phyloP scores from a whole-genome alignment of 73 alveolate genomes.

The Stentor coeruleus region DNA sequence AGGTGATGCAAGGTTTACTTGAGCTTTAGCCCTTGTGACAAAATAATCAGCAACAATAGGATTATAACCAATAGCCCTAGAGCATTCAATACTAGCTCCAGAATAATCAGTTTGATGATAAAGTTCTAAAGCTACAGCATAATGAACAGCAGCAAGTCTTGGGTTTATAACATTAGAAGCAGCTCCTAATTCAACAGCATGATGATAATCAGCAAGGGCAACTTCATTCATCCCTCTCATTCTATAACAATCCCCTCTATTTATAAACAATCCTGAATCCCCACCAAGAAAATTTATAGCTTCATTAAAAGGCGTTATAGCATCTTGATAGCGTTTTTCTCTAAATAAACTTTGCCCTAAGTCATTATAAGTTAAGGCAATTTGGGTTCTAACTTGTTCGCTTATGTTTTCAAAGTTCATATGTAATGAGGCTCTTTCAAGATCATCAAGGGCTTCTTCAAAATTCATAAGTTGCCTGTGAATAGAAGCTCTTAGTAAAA shows the following conservation, averaged over 20 bases:
- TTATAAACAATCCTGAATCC: slow-evolving; percentile 61
- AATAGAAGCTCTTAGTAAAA: slow-evolving; percentile 57
- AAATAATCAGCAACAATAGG: slow-evolving; percentile 47
- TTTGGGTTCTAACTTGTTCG: slow-evolving; percentile 58
- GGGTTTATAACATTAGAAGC: slow-evolving; percentile 34
- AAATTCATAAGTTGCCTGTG: slow-evolving; percentile 49
- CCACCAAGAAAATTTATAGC: slow-evolving; percentile 62
- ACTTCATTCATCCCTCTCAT: slow-evolving; percentile 49
- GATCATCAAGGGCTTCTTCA: slow-evolving; percentile 62
- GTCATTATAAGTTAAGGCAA: slow-evolving; percentile 64
- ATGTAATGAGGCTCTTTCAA: slow-evolving; percentile 58
- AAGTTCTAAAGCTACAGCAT: slow-evolving; percentile 61
- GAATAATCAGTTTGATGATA: slow-evolving; percentile 54
- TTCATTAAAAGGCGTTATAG: slow-evolving; percentile 66
- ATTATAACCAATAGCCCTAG: slow-evolving; percentile 58
- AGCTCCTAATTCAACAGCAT: slow-evolving; percentile 66
- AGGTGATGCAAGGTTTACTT: slow-evolving; percentile 37
- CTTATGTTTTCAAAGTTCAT: slow-evolving; percentile 61
- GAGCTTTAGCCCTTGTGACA: slow-evolving; percentile 59
- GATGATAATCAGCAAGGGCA: slow-evolving; percentile 64
- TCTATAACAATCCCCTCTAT: slow-evolving; percentile 69
- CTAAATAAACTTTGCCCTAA: slow-evolving; percentile 53
- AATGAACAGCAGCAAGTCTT: slow-evolving; percentile 57
- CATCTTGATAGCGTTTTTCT: slow-evolving; percentile 51
- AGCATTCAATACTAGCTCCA: slow-evolving; percentile 66